Conservation (phyloP, 139 green algal species). For the Astrephomene gubernaculifera region DNA sequence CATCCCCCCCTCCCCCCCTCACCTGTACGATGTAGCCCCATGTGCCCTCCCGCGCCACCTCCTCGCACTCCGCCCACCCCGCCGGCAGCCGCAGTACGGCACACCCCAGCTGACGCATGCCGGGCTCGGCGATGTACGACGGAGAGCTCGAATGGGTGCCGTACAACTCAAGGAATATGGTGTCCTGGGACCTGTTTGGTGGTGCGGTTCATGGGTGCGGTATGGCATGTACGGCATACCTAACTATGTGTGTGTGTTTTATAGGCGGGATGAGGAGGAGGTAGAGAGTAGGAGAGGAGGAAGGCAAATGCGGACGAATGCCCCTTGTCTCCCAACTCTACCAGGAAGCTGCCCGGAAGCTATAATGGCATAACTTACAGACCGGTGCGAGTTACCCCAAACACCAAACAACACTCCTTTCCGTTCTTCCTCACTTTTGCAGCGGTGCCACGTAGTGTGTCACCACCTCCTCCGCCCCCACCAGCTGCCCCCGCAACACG, state of each 20-base stretch:
- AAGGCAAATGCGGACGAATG: background rate
- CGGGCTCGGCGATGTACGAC: background rate
- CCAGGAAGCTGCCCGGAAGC: background rate
- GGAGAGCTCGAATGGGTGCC: background rate
- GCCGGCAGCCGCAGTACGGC: background rate
- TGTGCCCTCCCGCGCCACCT: slow-evolving; percentile 2
- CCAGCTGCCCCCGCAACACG: slow-evolving; percentile 19
- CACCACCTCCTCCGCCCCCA: slow-evolving; percentile 30
- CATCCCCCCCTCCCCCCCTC: too few species aligned
- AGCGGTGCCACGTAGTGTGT: background rate
- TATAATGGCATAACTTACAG: too few species aligned
- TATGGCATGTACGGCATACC: background rate
- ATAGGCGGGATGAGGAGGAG: background rate
- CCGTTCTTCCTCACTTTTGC: slow-evolving; percentile 13
- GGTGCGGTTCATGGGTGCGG: background rate
- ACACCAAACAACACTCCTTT: background rate
- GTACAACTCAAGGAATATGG: slow-evolving; percentile 8
- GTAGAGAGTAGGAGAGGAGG: background rate
- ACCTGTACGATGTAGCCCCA: slow-evolving; percentile 19
- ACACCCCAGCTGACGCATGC: slow-evolving; percentile 12
- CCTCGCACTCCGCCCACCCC: background rate
- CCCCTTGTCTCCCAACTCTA: background rate
- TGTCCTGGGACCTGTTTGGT: background rate
- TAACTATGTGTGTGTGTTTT: background rate
- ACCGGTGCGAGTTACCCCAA: background rate